Evolutionary conservation across 2,329 filamentous ascomycete species (phyloP), one percentile per base, ranked within the genome.

Genomic region (Akanthomyces dipterigenus): DNA sequence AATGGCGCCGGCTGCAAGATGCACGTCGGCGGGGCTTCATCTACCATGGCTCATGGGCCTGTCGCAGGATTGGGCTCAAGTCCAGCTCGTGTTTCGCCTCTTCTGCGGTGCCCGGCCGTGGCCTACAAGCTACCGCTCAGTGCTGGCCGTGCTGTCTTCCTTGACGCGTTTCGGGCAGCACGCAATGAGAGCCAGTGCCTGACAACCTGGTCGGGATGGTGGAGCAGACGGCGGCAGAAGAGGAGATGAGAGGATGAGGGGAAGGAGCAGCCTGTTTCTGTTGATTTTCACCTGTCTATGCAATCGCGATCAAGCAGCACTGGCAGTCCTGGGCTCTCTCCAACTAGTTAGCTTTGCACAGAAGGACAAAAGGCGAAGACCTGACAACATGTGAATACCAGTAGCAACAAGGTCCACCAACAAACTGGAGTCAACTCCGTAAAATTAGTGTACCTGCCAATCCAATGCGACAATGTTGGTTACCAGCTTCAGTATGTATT

Each of bases 11-110:
- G 42, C 45, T 24, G 43, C 40, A 31, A 49, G 34, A 49, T 49
- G 54, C 54, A 56, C 12, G 40, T 16, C 36, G 45, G 56, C 56
- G 56, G 56, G 56, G 56, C 56, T 43, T 56, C 42, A 43, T 43
- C 56, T 31, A 20, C 43, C 43, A 26, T 24, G 20, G 14, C 34
- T 34, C 56, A 31, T 51, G 45, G 56, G 34, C 26, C 45, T 59
- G 56, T 59, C 34, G 34, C 56, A 59, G 56, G 46, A 59, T n/a
- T 59, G 46, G 46, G 45, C 26, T 26, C 38, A 50, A 43, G 36
- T 50, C 56, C 56, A 49, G 56, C 36, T 43, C 36, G 56, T 59
- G 56, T 59, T 59, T 59, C 56, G 56, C 46, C 20, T 57, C 38
- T 42, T 46, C 7, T 36, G 42, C 28, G 54, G 36, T 48, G n/a